phyloP scores from a whole-genome alignment of 2,329 filamentous ascomycete genomes.

The Aspergillus awamori region DNA sequence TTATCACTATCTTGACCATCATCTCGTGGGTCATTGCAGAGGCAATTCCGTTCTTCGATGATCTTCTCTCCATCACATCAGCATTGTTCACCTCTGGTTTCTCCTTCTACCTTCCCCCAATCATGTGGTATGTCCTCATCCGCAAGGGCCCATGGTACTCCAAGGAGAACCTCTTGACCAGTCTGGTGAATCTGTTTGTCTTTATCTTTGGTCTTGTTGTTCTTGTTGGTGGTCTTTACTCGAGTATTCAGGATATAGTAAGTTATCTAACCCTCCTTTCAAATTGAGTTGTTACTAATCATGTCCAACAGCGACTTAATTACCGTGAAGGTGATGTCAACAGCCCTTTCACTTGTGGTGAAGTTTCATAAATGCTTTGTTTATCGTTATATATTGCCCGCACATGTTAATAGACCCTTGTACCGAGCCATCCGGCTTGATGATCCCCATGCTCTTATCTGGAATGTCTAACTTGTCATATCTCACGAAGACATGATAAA shows the following conservation, averaged over 20 bases:
- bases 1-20: slow-evolving; percentile 18
- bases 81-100: slow-evolving; percentile 84
- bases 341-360: neutral
- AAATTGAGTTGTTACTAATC: neutral
- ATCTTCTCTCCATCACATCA: slow-evolving; percentile 34
- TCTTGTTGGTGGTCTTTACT: slow-evolving; percentile 23
- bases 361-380: neutral
- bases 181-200: slow-evolving; percentile 18
- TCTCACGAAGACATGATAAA: neutral
- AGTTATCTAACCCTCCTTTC: neutral
- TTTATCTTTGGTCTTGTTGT: slow-evolving; percentile 24
- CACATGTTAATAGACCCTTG: too few relatives aligned
- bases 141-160: slow-evolving; percentile 22
- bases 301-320: neutral
- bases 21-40: slow-evolving; percentile 25
- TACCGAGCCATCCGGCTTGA: neutral
- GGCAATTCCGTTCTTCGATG: slow-evolving; percentile 25
- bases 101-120: slow-evolving; percentile 70
- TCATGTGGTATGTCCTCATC: slow-evolving; percentile 34
- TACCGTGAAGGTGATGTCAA: neutral
- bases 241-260: slow-evolving; percentile 24
- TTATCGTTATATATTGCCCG: neutral
- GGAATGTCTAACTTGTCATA: neutral
- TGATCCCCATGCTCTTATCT: neutral
- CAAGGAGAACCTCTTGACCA: slow-evolving; percentile 42